These are phyloP conservation scores for Spinellus fusiger DNA, from an alignment of 192 early-diverging fungal species.

Conservation along the genomic window DNA sequence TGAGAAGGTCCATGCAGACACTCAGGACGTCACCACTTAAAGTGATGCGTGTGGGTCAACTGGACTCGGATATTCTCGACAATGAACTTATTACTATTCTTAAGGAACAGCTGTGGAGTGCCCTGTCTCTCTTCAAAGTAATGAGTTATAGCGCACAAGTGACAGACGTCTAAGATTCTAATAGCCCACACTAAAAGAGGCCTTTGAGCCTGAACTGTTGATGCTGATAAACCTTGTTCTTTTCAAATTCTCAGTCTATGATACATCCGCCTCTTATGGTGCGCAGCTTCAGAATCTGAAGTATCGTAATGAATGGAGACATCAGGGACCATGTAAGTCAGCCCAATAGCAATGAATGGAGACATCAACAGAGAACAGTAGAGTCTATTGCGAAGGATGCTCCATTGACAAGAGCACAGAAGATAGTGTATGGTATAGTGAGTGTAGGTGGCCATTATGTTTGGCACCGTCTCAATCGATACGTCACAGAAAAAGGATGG, in stretches of 20 bases:
- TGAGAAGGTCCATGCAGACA: conserved; percentile 44
- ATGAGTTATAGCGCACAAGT: neutral
- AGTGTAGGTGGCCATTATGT: conserved; percentile 70
- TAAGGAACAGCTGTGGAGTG: conserved; percentile 67
- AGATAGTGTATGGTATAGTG: conserved; percentile 51
- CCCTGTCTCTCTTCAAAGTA: conserved; percentile 66
- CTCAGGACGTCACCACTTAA: conserved; percentile 47
- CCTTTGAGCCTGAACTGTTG: conserved; percentile 66
- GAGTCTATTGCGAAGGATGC: conserved; percentile 55
- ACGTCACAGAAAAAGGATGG: conserved; percentile 66
- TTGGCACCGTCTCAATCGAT: conserved; percentile 54
- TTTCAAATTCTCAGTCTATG: conserved; percentile 70
- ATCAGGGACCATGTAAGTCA: conserved; percentile 48
- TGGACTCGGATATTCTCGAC: conserved; percentile 82
- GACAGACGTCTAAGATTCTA: neutral
- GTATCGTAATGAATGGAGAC: conserved; percentile 65
- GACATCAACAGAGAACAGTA: conserved; percentile 25
- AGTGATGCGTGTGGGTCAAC: conserved; percentile 73
- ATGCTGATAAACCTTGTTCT: conserved; percentile 61
- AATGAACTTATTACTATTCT: conserved; percentile 68
- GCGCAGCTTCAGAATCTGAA: conserved; percentile 78
- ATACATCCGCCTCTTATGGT: conserved; percentile 74
- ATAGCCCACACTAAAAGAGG: conserved; percentile 53
- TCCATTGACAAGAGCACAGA: conserved; percentile 51
- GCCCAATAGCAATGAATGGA: neutral